Evolutionary conservation across 768 basidiomycete genomes (phyloP).

Genomic region (Tulasnella sp.): DNA sequence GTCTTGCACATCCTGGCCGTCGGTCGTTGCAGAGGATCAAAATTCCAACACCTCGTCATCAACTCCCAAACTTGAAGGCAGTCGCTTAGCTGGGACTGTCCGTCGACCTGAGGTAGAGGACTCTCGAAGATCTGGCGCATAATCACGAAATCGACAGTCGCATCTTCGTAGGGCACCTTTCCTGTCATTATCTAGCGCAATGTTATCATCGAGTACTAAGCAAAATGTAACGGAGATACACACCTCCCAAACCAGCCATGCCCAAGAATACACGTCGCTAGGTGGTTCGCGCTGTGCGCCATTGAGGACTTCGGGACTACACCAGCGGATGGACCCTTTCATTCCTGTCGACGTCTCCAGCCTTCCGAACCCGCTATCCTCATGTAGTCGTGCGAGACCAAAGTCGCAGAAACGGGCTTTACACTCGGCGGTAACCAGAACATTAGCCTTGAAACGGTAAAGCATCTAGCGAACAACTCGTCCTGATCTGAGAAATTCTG

Average conservation of each 20-base stretch:
- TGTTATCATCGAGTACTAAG: not conserved
- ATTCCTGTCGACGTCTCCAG: not conserved
- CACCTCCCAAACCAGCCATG: not conserved
- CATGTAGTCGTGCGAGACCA: not conserved
- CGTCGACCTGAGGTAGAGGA: not conserved
- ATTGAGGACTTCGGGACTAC: constrained; percentile 7
- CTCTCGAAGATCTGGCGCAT: not conserved
- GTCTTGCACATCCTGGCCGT: not conserved
- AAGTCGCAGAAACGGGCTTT: not conserved
- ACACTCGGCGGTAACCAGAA: not conserved
- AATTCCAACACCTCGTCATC: not conserved
- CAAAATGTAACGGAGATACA: no score
- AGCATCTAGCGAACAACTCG: not conserved
- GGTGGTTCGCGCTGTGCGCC: not conserved
- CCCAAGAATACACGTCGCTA: constrained; percentile 9
- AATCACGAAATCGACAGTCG: not conserved
- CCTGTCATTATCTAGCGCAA: not conserved
- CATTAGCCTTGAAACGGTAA: not conserved
- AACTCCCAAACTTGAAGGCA: not conserved
- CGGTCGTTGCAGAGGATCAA: not conserved
- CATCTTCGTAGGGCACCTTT: not conserved
- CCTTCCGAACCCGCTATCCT: not conserved
- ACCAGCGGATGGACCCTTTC: constrained; percentile 12
- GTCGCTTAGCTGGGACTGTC: not conserved
- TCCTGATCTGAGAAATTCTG: not conserved